Conservation (phyloP, 2,329 filamentous ascomycete species). For the Diaporthe vaccinii region DNA sequence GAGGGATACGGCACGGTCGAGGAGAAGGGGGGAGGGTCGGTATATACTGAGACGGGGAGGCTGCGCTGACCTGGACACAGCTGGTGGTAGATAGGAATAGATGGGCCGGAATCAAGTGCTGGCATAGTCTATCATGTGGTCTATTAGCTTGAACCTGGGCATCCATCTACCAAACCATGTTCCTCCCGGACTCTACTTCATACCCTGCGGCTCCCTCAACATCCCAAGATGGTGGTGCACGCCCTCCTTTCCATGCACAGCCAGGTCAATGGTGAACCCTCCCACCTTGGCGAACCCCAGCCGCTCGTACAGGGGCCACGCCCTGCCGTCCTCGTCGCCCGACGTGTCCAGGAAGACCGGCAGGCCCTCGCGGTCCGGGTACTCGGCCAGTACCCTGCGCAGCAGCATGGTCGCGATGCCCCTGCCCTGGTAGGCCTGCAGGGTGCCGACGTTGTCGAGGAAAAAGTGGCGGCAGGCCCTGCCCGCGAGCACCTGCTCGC, state of each 20-base stretch:
- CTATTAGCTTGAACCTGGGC: not conserved
- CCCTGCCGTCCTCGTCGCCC: slow-evolving; percentile 32
- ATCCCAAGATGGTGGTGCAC: slow-evolving; percentile 30
- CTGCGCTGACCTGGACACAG: not conserved
- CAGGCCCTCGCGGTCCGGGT: slow-evolving; percentile 21
- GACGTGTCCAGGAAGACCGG: slow-evolving; percentile 35
- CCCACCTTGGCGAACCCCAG: slow-evolving; percentile 27
- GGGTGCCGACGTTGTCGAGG: slow-evolving; percentile 35
- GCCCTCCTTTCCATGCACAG: not conserved
- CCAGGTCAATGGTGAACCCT: slow-evolving; percentile 29
- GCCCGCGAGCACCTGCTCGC: slow-evolving; percentile 28
- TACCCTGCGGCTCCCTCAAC: slow-evolving; percentile 9
- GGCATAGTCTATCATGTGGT: not conserved
- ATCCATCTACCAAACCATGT: not conserved
- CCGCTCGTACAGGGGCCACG: slow-evolving; percentile 33
- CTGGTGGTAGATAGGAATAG: not conserved
- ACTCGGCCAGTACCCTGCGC: slow-evolving; percentile 10
- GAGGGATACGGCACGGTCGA: slow-evolving; percentile 31
- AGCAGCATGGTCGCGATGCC: slow-evolving; percentile 30
- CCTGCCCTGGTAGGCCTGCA: slow-evolving; percentile 23
- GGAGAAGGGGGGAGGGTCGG: slow-evolving; percentile 28
- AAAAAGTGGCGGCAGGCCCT: slow-evolving; percentile 14
- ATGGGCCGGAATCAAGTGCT: not conserved
- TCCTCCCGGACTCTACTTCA: not conserved
- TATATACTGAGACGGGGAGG: slow-evolving; percentile 32